Percentiles rank a stretch among this genome's conserved stretches.
Conservation (phyloP, 306 rosid species). For the Lablab purpureus region DNA sequence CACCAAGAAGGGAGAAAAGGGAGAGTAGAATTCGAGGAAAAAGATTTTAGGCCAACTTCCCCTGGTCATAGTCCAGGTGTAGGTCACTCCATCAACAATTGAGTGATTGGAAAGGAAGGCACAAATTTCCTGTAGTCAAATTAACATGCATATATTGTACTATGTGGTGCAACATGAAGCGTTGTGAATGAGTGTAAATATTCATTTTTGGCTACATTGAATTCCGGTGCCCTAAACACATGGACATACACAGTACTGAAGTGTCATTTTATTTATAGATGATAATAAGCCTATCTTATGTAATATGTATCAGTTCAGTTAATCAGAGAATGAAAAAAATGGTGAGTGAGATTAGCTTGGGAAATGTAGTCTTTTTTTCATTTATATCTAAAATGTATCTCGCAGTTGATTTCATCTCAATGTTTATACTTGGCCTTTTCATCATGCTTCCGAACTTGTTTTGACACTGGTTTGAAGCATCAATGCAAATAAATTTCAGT, state of each 20-base stretch:
- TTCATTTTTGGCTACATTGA: neutral
- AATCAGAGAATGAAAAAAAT: neutral
- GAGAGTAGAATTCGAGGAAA: conserved; percentile 23
- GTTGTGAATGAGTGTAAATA: neutral
- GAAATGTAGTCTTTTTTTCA: neutral
- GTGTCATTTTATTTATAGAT: neutral
- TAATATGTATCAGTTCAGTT: neutral
- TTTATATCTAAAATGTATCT: neutral
- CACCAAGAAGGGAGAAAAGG: neutral
- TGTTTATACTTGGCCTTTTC: neutral
- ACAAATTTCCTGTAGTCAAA: neutral
- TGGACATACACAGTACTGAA: neutral
- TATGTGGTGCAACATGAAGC: neutral
- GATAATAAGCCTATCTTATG: neutral
- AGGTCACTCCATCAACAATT: conserved; percentile 53
- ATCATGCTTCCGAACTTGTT: neutral
- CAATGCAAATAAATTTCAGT: neutral
- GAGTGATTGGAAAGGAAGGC: neutral
- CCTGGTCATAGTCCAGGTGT: conserved; percentile 60
- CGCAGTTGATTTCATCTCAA: neutral
- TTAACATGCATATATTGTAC: neutral
- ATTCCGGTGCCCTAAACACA: neutral
- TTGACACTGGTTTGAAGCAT: neutral
- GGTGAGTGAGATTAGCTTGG: neutral
- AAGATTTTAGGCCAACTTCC: conserved; percentile 50